Base-by-base conservation (phyloP, 106 monocot species). In the Acorus calamus region DNA sequence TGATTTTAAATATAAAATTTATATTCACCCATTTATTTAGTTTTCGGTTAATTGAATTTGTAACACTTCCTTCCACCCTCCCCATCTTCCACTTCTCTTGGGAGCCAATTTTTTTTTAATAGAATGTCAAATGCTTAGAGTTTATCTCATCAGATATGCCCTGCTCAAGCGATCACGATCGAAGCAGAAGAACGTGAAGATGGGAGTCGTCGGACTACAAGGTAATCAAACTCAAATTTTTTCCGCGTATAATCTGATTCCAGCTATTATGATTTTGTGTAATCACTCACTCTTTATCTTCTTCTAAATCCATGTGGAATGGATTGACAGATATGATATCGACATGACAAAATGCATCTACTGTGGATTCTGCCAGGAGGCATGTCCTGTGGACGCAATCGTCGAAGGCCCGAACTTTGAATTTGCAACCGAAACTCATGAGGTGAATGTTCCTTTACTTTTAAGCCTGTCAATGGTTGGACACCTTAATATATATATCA, bases 261-360 rank as follows among this genome's bases (percentile, higher is more conserved):
- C 28, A 28, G 28, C 28, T 28, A 28, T 28, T 28, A 28, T 28
- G 28, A 28, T 28, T 28, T 28, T 28, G 28, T 28, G 1, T 28
- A 28, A 28, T 28, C 8, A 61, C 10, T 6, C 7, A 14, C 9
- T 45, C 8, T 41, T 4, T 52, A 53, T 50, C 11, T 58, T 49
- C 11, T 53, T 5, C 45, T 68, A n/a, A 44, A 49, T 55, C 46
- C 53, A 14, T 53, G 61, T 11, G 9, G 28, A 64, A 44, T 59
- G 45, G 2, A 72, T 69, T 51, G 55, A 50, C 83, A 93, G 93
- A 74, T 94, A 94, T 43, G 94, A 94, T 59, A 94, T 89, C 14
- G 89, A 89, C 69, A 89, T 94, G 94, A 94, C 89, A 4, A 94
- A 94, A 66, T 89, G 94, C 66, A 96, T 96, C 70, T 96, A 96